Evolutionary conservation across 305 asterid species (phyloP), one percentile per base, ranked within the genome.

Genomic region (Andrographis paniculata): DNA sequence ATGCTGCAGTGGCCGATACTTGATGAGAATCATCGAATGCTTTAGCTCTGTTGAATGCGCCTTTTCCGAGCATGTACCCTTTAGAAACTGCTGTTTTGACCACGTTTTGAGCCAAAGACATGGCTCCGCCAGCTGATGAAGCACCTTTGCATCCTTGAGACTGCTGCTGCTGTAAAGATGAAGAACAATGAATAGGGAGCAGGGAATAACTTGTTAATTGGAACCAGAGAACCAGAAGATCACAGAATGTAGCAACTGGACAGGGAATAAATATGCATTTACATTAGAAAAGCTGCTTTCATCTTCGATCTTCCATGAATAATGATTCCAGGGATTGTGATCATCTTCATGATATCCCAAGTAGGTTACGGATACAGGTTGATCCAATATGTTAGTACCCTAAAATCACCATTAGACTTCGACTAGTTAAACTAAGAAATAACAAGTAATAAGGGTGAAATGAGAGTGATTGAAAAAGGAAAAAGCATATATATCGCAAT

Each of bases 11-110:
- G 20, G 97, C 94, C 42, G 97, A 84, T 18, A 89, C 82, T 42
- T 64, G 80, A 68, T 82, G 93, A 20, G 97, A 89, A 68, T 85
- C 93, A 19, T 89, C 97, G 9, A 89, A 79, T 35, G 79, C 76
- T 69, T 68, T 84, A 37, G 97, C 97, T 56, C 65, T 74, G 60
- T 76, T 57, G 16, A 89, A 19, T 48, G 98, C 95, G n/a, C 77
- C 98, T 72, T 71, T 82, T 42, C 95, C 98, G 14, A 88, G 72
- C 18, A 82, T 57, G 47, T 77, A 88, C 31, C 97, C 97, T 65
- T 68, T 83, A 35, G 86, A 59, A 30, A 64, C 64, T 94, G 82
- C 82, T 43, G 87, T 71, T 74, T 78, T 85, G 42, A 78, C 94
- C 33, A 82, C 93, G 31, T 83, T 89, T 66, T 87, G 96, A 37